phyloP scores from a whole-genome alignment of 345 rosid genomes.

The Crucihimalaya himalaica region DNA sequence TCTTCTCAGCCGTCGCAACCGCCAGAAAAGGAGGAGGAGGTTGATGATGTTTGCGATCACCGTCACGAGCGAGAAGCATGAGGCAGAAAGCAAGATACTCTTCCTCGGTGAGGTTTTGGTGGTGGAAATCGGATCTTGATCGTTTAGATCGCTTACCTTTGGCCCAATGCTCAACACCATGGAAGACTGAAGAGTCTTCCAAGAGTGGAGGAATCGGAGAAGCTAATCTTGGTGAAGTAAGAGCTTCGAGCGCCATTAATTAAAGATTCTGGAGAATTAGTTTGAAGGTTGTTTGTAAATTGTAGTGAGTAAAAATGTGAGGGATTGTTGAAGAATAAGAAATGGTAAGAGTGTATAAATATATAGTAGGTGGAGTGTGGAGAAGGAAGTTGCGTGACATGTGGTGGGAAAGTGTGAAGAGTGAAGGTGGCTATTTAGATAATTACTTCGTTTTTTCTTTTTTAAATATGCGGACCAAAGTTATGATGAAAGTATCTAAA shows the following conservation, averaged over 20 bases:
- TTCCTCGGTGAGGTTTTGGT: conserved; percentile 42
- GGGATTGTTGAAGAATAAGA: conserved; percentile 34
- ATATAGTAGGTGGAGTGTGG: conserved; percentile 18
- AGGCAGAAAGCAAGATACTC: conserved; percentile 56
- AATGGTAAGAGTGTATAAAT: neutral
- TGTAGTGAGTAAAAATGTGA: neutral
- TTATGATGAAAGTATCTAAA: conserved; percentile 25
- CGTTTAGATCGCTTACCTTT: conserved; percentile 57
- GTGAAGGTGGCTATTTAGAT: conserved; percentile 34
- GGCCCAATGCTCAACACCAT: conserved; percentile 44
- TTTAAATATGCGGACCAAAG: conserved; percentile 30
- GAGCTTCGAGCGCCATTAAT: conserved; percentile 57
- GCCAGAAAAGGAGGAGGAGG: conserved; percentile 9
- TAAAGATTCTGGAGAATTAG: neutral
- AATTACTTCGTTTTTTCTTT: neutral
- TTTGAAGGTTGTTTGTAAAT: neutral
- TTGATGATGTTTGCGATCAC: conserved; percentile 28
- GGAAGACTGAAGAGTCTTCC: conserved; percentile 35
- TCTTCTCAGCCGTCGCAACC: conserved; percentile 3
- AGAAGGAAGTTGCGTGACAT: conserved; percentile 50
- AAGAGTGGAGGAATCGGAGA: conserved; percentile 28
- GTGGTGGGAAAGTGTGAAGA: conserved; percentile 41
- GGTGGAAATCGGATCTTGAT: conserved; percentile 45
- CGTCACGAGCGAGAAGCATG: conserved; percentile 51
- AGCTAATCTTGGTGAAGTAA: conserved; percentile 43